A percentile compares a stretch with the other conserved stretches of the same genome.
Conservation (phyloP, 164 flowering plant genomes). For the Taxillus chinensis region DNA sequence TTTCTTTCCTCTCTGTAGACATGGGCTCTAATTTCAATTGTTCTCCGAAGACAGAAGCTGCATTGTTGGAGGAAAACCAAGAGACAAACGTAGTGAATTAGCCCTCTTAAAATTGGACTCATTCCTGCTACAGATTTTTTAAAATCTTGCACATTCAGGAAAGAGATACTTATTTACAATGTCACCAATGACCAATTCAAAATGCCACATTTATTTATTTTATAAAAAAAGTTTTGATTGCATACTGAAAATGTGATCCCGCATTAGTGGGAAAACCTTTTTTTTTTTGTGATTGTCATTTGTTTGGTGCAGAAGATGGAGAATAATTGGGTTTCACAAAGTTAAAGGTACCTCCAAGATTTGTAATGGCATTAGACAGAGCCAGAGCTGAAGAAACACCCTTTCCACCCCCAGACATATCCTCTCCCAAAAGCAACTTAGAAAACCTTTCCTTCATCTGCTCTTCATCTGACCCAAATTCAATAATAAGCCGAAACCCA, state of each 20-base stretch:
- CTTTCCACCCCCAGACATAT: conserved; percentile 94
- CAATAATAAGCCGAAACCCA: neutral
- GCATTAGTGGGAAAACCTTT: too few relatives aligned
- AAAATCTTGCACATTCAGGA: too few relatives aligned
- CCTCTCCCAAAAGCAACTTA: conserved; percentile 88
- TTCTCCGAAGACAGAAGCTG: conserved; percentile 91
- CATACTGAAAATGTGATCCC: too few relatives aligned
- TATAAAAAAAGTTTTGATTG: too few relatives aligned
- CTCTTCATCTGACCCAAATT: conserved; percentile 45
- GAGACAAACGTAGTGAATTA: neutral
- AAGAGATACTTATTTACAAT: too few relatives aligned
- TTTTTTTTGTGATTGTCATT: too few relatives aligned
- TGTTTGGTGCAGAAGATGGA: too few relatives aligned
- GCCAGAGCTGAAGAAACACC: conserved; percentile 95
- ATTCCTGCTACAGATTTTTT: neutral
- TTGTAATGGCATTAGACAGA: conserved; percentile 87
- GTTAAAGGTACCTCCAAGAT: conserved; percentile 55
- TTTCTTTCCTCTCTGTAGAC: conserved; percentile 53
- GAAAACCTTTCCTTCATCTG: conserved; percentile 78
- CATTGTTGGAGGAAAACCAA: conserved; percentile 6
- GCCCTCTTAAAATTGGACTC: neutral
- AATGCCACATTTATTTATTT: too few relatives aligned
- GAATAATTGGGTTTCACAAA: too few relatives aligned
- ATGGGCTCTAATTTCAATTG: conserved; percentile 69
- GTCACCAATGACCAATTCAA: too few relatives aligned